Base-by-base conservation (phyloP, 2,329 filamentous ascomycete genomes). In the Corniculantispora saksenae region DNA sequence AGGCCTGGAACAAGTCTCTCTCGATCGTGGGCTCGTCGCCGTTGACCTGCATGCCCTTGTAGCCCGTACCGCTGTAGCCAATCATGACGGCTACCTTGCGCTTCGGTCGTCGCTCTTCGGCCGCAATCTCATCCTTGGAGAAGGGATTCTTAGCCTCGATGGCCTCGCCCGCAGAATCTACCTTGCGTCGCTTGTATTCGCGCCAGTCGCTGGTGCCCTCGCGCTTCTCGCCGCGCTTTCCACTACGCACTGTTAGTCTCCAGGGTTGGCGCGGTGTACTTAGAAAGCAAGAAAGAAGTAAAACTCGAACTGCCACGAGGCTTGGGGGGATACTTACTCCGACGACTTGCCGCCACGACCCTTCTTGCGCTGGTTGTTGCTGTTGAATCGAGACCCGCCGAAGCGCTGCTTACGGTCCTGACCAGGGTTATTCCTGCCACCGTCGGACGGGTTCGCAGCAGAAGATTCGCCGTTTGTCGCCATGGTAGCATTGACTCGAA, bases 31-130 rank as follows among this genome's bases (percentile, higher is more conserved):
- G 94, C 74, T 97, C 89, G 69, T 88, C 80, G 71, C 84, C 83
- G 76, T 90, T 89, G 75, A 99, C 91, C 80, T 99, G 95, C 89
- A 99, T 96, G 72, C 95, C 95, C 80, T 93, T 94, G 83, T 99
- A 99, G 19, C 95, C 95, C 12, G 93, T 97, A 58, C 95, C 95
- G 7, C 94, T 93, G 78, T 99, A 99, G 19, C 95, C 95, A 71
- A 99, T 89, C 82, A 98, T 82, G 38, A 99, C 93, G 48, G 94
- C 95, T 58, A 97, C 94, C 82, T 99, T 99, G 78, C 92, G 89
- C 84, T 99, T 99, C 27, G 95, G 95, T 64, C 89, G 88, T 69
- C 94, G 89, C 75, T 90, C 89, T 77, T 99, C 95, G 55, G 89
- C 88, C 15, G 91, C 92, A 70, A 97, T 94, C 79, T 97, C 94